phyloP scores from a whole-genome alignment of 2,329 filamentous ascomycete species.

The Aspergillus pseudonomiae region DNA sequence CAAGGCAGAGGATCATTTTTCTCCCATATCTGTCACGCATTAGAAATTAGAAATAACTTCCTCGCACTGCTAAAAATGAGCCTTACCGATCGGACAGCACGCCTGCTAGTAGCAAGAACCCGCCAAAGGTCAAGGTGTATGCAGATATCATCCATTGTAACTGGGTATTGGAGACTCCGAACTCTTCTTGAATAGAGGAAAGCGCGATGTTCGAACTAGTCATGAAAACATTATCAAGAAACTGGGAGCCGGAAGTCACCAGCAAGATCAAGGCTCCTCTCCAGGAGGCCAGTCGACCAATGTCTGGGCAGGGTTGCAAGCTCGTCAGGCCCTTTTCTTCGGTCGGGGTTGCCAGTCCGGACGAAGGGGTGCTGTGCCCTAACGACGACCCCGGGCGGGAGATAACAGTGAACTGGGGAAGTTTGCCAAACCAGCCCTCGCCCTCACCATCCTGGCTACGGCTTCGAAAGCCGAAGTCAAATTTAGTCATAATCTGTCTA shows the following conservation, averaged over 20 bases:
- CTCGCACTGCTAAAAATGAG: not conserved
- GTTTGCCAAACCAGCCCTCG: constrained; percentile 12
- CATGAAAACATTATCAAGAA: constrained; percentile 51
- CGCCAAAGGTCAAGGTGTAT: constrained; percentile 46
- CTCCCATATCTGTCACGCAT: constrained; percentile 34
- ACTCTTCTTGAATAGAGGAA: constrained; percentile 45
- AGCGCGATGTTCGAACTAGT: constrained; percentile 46
- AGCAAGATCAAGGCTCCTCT: constrained; percentile 43
- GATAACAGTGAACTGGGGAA: constrained; percentile 20
- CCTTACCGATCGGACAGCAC: constrained; percentile 38
- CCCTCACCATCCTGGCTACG: not conserved
- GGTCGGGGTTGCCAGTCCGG: constrained; percentile 20
- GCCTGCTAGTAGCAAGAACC: constrained; percentile 37
- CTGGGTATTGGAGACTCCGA: constrained; percentile 37
- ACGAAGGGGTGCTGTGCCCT: constrained; percentile 17
- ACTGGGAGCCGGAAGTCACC: constrained; percentile 47
- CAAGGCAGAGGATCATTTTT: constrained; percentile 43
- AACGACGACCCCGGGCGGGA: constrained; percentile 17
- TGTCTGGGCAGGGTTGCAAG: constrained; percentile 31
- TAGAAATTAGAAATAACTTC: not conserved
- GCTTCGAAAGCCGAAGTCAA: constrained; percentile 8
- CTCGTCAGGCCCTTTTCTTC: constrained; percentile 23
- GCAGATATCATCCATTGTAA: constrained; percentile 49
- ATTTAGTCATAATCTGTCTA: constrained; percentile 3
- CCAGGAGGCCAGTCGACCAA: constrained; percentile 42